Percentiles rank a stretch among this genome's conserved stretches.
phyloP scores from a whole-genome alignment of 2,329 filamentous ascomycete genomes.

The Microdochium bolleyi region DNA sequence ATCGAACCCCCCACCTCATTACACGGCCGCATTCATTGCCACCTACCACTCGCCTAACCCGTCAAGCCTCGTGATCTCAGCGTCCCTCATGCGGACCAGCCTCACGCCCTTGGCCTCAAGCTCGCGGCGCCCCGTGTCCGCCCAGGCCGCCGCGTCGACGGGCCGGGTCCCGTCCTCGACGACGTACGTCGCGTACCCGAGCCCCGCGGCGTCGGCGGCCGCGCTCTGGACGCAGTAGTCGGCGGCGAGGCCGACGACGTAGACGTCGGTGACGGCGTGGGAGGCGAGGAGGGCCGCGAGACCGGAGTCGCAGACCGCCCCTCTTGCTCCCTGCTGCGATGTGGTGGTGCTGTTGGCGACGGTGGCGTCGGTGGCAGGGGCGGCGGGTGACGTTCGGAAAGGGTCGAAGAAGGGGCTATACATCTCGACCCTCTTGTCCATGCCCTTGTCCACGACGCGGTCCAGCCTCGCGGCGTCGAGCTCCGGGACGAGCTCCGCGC shows the following conservation, averaged over 20 bases:
- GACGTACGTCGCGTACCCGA: conserved; percentile 71
- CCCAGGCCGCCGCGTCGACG: conserved; percentile 58
- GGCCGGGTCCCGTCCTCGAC: conserved; percentile 71
- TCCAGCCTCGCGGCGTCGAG: conserved; percentile 56
- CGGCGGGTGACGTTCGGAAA: conserved; percentile 46
- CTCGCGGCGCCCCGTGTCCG: conserved; percentile 34
- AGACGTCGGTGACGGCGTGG: conserved; percentile 66
- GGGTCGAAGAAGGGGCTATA: conserved; percentile 87
- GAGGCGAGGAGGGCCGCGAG: conserved; percentile 50
- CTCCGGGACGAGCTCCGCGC: conserved; percentile 67
- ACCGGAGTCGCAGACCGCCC: conserved; percentile 49
- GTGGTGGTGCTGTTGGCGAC: neutral
- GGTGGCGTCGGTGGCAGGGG: neutral
- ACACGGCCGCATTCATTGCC: neutral
- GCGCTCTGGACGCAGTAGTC: conserved; percentile 87
- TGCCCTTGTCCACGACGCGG: conserved; percentile 69
- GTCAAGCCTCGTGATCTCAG: conserved; percentile 45
- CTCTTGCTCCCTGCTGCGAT: neutral
- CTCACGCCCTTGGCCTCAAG: conserved; percentile 52
- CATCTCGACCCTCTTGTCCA: conserved; percentile 72
- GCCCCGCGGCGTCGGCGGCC: conserved; percentile 66
- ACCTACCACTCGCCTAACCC: conserved; percentile 2
- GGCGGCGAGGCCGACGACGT: conserved; percentile 74
- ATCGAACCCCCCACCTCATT: too few relatives aligned
- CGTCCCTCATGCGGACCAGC: conserved; percentile 49